Base-by-base conservation (phyloP, 495 filamentous ascomycete species). In the Symbiotaphrina buchneri region DNA sequence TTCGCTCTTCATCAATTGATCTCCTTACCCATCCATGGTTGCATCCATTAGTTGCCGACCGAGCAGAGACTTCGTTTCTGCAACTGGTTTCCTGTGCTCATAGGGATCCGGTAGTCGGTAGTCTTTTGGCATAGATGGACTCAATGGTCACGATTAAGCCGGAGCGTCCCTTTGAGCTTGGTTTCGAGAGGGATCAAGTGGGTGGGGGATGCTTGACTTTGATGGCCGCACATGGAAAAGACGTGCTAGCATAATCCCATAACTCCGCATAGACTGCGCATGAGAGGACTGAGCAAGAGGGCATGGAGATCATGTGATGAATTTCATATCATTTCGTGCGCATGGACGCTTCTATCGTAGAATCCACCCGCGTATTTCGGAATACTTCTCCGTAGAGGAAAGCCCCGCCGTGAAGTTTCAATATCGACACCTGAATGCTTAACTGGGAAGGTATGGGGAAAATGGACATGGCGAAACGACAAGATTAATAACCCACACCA, bases 111-210 rank as follows among this genome's bases (percentile, higher is more conserved):
- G n/a, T n/a, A n/a, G n/a, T n/a, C n/a, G n/a, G n/a, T n/a, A n/a
- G n/a, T n/a, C n/a, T n/a, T n/a, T 46, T 54, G 61, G 66, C 66
- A 61, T 53, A 69, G 53, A 68, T 35, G 21, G 26, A n/a, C n/a
- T n/a, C n/a, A n/a, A 39, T 48, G 75, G 73, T 71, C 73, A 65
- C 76, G 69, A 87, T 81, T 91, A 87, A 91, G 81, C 81, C 79
- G 81, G 81, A 85, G 81, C 77, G 61, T 59, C 68, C 67, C 65
- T 71, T 71, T 72, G 68, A 74, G 56, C 68, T 64, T 58, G 54
- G 47, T 55, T 52, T 65, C 53, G 77, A 85, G 55, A 85, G 71
- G 65, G 59, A 52, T 58, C 53, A 47, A 71, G 65, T 71, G 71
- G 69, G 61, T 87, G 71, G 79, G 71, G 62, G 65, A 61, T 52